These are phyloP conservation scores for Neocucurbitaria cava DNA, from an alignment of 2,329 filamentous ascomycete genomes.

Conservation along the genomic window DNA sequence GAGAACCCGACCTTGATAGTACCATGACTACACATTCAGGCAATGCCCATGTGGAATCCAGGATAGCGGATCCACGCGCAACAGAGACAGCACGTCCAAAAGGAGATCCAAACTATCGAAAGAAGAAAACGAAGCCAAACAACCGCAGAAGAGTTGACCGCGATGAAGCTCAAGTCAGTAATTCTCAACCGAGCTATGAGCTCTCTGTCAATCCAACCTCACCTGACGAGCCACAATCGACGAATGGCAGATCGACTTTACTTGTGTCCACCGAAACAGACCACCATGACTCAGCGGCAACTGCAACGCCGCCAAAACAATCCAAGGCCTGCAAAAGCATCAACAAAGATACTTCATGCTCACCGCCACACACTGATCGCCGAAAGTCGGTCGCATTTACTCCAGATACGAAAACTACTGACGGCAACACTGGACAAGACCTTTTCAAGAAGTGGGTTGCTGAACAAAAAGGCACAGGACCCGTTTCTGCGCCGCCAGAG, in stretches of 20 bases:
- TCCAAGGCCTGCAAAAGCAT: conserved; percentile 13
- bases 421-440: conserved; percentile 62
- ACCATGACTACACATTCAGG: conserved; percentile 11
- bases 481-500: conserved; percentile 29
- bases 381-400: conserved; percentile 71
- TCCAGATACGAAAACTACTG: conserved; percentile 65
- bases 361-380: conserved; percentile 35
- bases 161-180: conserved; percentile 2
- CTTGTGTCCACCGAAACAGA: conserved; percentile 41
- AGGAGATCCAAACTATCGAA: conserved; percentile 47
- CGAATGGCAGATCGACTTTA: conserved; percentile 27
- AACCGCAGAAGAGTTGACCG: conserved; percentile 25
- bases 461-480: conserved; percentile 38
- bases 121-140: conserved; percentile 35
- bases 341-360: conserved; percentile 27
- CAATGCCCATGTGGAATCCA: conserved; percentile 8
- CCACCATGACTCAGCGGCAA: conserved; percentile 9
- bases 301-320: conserved; percentile 28
- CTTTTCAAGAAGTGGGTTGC: conserved; percentile 60
- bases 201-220: conserved; percentile 17
- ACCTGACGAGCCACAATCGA: conserved; percentile 21
- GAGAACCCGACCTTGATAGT: conserved; percentile 1
- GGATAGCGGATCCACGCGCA: conserved; percentile 9
- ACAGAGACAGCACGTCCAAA: conserved; percentile 23
- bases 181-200: conserved; percentile 11